These are phyloP conservation scores for Oldenlandia corymbosa DNA, from an alignment of 257 asterid species.

Conservation along the genomic window DNA sequence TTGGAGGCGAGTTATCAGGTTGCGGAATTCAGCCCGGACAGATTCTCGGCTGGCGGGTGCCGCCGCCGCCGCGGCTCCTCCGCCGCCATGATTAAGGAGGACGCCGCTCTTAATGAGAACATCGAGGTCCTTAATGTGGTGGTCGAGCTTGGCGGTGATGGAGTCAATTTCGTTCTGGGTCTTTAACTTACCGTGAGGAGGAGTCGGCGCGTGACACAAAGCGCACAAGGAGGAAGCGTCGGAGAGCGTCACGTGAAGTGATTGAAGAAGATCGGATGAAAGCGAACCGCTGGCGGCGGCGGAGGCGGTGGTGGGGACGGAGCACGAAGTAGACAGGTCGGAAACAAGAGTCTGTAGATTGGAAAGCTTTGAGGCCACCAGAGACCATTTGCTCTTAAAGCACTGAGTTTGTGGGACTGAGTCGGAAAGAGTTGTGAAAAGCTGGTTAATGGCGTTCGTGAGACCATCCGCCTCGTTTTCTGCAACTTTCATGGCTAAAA, in stretches of 20 bases:
- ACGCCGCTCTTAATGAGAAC: conserved; percentile 52
- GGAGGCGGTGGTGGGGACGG: conserved; percentile 5
- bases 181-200: conserved; percentile 58
- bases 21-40: conserved; percentile 58
- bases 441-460: conserved; percentile 16
- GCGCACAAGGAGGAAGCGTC: conserved; percentile 41
- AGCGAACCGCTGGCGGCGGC: conserved; percentile 29
- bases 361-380: conserved; percentile 45
- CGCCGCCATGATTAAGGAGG: conserved; percentile 20
- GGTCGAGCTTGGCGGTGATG: conserved; percentile 49
- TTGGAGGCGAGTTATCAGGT: conserved; percentile 70
- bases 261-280: conserved; percentile 47
- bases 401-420: conserved; percentile 52
- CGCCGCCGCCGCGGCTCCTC: conserved; percentile 16
- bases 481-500: conserved; percentile 51
- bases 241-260: conserved; percentile 46
- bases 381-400: conserved; percentile 75
- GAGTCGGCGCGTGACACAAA: conserved; percentile 44
- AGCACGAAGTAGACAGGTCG: conserved; percentile 29
- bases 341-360: conserved; percentile 47
- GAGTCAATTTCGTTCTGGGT: conserved; percentile 81
- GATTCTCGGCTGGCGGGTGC: conserved; percentile 39
- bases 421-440: conserved; percentile 38
- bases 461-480: conserved; percentile 24
- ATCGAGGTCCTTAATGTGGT: conserved; percentile 56